Evolutionary conservation across 2,329 filamentous ascomycete species (phyloP).

Genomic region (Phaeosphaeriaceae sp.): DNA sequence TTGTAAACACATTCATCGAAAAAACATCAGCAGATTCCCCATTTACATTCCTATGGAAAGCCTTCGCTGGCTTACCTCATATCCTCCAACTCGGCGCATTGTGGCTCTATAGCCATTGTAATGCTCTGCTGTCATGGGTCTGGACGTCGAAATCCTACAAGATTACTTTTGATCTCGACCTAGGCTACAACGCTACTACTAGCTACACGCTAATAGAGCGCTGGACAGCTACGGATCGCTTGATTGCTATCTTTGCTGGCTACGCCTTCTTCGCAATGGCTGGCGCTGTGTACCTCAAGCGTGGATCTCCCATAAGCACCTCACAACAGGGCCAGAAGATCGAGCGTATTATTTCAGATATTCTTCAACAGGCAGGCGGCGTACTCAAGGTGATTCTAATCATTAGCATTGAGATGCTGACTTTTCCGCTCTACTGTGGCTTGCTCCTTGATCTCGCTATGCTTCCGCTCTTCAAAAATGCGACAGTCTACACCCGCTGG

Average conservation of each 20-base stretch:
- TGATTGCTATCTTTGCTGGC: conserved; percentile 78
- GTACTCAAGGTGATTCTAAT: conserved; percentile 98
- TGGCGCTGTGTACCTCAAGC: conserved; percentile 79
- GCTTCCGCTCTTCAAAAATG: conserved; percentile 84
- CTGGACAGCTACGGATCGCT: conserved; percentile 61
- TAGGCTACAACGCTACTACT: conserved; percentile 26
- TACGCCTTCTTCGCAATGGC: conserved; percentile 78
- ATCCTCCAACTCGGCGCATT: conserved; percentile 9
- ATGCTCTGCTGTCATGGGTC: conserved; percentile 29
- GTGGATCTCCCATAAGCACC: conserved; percentile 71
- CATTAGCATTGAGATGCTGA: conserved; percentile 98
- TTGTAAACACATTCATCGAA: conserved; percentile 31
- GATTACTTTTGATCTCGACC: conserved; percentile 43
- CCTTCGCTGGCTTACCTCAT: conserved; percentile 23
- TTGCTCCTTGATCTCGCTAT: conserved; percentile 87
- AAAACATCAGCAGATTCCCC: conserved; percentile 31
- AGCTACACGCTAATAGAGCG: conserved; percentile 42
- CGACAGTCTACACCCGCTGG: conserved; percentile 77
- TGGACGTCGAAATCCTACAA: conserved; percentile 46
- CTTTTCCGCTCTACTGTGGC: conserved; percentile 95
- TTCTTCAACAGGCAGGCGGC: conserved; percentile 89
- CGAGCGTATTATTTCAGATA: conserved; percentile 80
- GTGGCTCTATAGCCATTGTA: conserved; percentile 15
- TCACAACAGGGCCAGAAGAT: conserved; percentile 61
- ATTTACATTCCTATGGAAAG: conserved; percentile 18